Percentiles rank a stretch among this genome's conserved stretches.
Evolutionary conservation across 257 asterid genomes (phyloP).

Genomic region (Solanum virginianum): DNA sequence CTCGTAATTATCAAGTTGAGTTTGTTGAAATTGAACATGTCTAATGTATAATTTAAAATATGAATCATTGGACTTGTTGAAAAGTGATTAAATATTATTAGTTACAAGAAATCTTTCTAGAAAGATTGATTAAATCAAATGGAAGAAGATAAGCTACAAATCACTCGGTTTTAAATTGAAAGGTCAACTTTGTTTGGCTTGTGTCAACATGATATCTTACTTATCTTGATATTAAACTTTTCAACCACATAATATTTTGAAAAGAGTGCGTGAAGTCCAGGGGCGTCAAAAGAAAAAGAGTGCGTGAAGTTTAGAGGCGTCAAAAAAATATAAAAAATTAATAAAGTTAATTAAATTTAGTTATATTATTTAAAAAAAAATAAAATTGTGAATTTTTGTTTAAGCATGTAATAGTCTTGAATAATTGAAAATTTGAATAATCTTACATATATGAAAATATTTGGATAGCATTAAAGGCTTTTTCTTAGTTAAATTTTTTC

Average conservation of each 20-base stretch:
- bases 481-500: no score
- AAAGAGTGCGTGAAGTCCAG: not conserved
- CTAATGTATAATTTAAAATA: not conserved
- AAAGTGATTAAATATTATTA: not conserved
- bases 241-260: not conserved
- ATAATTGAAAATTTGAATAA: no score
- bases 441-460: no score
- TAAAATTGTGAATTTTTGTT: no score
- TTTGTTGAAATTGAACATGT: not conserved
- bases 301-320: no score
- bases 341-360: no score
- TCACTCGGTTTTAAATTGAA: not conserved
- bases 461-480: no score
- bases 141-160: not conserved
- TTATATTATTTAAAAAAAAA: no score
- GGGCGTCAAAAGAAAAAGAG: no score
- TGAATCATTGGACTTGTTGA: not conserved
- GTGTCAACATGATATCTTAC: not conserved
- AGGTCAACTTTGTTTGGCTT: not conserved
- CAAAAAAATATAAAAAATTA: no score
- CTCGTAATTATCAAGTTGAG: not conserved
- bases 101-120: not conserved
- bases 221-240: not conserved
- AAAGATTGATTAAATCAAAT: not conserved
- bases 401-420: no score